Evolutionary conservation across 257 asterid species (phyloP), one percentile per base, ranked within the genome.

Genomic region (Solanum habrochaites): DNA sequence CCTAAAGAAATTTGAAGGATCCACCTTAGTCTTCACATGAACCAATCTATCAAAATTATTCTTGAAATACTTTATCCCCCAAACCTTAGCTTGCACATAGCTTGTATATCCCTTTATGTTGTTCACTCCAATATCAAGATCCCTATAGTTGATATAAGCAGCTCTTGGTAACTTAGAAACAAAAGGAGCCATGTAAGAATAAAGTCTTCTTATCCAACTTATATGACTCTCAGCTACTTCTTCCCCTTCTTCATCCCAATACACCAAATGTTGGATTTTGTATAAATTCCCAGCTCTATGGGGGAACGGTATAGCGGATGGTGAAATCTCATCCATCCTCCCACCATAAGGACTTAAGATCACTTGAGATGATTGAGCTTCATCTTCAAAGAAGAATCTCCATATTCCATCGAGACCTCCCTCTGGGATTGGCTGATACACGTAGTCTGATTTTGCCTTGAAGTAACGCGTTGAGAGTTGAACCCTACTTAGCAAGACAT

Each of bases 391-490:
- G 40, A 85, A 47, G 11, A 72, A 49, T 31, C 27, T 70, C 87
- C 87, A 85, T 5, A 85, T 29, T 37, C 87, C 87, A 18, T 85
- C 56, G 2, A 85, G 52, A 43, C 82, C 83, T 85, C 43, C 45
- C 82, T 67, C 45, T 15, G 25, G 49, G 11, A 85, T 85, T 72
- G 87, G 29, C 25, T 47, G 62, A 52, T 72, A 16, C 29, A 85
- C 83, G 6, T 85, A 85, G 20, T 85, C 87, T 3, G 87, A 85
- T 85, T 85, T 85, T 21, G 87, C 87, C 47, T 85, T 85, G 5
- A 85, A 85, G 72, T 47, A 23, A 7, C 11, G 87, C 11, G 32
- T 60, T 42, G 58, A 49, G 23, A 31, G 66, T 32, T 71, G 87
- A 31, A 71, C 69, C 25, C 83, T 85, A n/a, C 49, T 45, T 35